phyloP scores from a whole-genome alignment of 2,329 filamentous ascomycete genomes.

The Colletotrichum lentis region DNA sequence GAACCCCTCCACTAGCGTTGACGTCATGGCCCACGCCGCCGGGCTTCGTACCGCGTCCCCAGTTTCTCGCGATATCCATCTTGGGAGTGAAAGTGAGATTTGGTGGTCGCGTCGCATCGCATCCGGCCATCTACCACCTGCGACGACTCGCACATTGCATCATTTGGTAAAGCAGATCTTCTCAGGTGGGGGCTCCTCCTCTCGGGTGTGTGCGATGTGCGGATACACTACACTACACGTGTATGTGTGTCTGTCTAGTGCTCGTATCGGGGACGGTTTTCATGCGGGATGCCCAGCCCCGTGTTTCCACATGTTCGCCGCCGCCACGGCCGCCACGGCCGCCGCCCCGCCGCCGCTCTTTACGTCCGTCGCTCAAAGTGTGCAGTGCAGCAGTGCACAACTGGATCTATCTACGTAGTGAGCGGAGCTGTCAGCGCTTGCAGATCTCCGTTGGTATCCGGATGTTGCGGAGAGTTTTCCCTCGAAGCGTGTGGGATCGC shows the following conservation, averaged over 20 bases:
- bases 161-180: background rate
- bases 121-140: background rate
- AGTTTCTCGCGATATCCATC: too few relatives aligned
- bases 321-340: background rate
- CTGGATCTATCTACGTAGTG: background rate
- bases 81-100: background rate
- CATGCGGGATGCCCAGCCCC: background rate
- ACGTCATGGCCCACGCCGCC: conserved; percentile 18
- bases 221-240: too few relatives aligned
- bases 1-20: background rate
- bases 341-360: background rate
- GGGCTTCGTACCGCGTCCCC: background rate
- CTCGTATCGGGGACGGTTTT: background rate
- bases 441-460: conserved; percentile 16
- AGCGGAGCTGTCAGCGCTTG: conserved; percentile 11
- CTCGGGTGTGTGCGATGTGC: too few relatives aligned
- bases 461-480: conserved; percentile 5
- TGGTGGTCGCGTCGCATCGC: background rate
- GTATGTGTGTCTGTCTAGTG: too few relatives aligned
- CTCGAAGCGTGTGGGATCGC: conserved; percentile 24
- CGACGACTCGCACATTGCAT: too few relatives aligned
- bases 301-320: conserved; percentile 1
- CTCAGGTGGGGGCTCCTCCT: background rate
- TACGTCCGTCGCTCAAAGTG: background rate
- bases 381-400: too few relatives aligned